Percentiles rank a stretch among this genome's conserved stretches.
These are phyloP conservation scores for Neurospora discreta DNA, from an alignment of 495 filamentous ascomycete genomes.

Conservation along the genomic window DNA sequence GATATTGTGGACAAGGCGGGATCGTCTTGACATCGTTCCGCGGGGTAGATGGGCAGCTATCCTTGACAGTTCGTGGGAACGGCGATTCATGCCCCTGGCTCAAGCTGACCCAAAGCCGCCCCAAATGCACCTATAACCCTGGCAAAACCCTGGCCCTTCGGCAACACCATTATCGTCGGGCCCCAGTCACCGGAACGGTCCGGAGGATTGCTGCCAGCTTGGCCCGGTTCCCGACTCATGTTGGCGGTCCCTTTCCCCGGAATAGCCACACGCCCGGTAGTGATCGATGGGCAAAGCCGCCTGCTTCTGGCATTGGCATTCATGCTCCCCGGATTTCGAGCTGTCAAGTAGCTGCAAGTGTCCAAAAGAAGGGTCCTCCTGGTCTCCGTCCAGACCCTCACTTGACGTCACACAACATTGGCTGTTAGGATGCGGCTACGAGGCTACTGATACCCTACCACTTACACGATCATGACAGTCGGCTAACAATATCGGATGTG, in stretches of 20 bases:
- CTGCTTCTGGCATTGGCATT: neutral
- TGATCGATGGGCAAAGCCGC: neutral
- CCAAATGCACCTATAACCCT: neutral
- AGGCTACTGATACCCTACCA: neutral
- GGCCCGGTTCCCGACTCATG: neutral
- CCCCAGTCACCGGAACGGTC: neutral
- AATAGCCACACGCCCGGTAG: neutral
- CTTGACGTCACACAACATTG: neutral
- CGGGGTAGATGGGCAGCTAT: neutral
- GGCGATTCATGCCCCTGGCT: neutral
- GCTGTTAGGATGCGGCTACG: neutral
- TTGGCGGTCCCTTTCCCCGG: neutral
- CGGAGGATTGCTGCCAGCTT: neutral
- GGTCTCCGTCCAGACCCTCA: neutral
- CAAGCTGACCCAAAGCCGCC: neutral
- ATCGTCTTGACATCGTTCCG: neutral
- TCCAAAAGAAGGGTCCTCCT: neutral
- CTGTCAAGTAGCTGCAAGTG: neutral
- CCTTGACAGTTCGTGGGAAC: neutral
- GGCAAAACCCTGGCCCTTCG: neutral
- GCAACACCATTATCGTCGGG: neutral
- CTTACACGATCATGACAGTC: neutral
- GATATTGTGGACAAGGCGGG: neutral
- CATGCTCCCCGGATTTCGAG: neutral
- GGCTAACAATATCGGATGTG: neutral